These are phyloP conservation scores for Pseudophaeomoniella oleicola DNA, from an alignment of 2,329 filamentous ascomycete species.

Conservation along the genomic window DNA sequence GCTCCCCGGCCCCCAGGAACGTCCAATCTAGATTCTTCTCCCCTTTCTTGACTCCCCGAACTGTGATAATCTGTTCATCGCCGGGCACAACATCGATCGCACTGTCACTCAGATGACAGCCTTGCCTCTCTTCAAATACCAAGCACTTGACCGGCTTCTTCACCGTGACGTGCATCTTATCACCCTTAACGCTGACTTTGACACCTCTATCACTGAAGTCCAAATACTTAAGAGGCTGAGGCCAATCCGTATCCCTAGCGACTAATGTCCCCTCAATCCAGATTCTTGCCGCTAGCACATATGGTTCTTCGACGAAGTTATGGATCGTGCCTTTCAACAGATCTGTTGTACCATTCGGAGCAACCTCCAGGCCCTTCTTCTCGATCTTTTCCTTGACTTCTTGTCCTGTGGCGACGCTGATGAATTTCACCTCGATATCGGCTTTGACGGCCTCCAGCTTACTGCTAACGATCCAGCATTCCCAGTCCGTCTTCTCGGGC, in stretches of 20 bases:
- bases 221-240: slow-evolving; percentile 46
- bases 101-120: slow-evolving; percentile 39
- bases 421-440: slow-evolving; percentile 29
- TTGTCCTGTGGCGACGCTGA: slow-evolving; percentile 38
- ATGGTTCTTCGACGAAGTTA: slow-evolving; percentile 32
- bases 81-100: slow-evolving; percentile 45
- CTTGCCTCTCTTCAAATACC: slow-evolving; percentile 44
- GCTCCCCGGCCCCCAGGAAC: slow-evolving; percentile 13
- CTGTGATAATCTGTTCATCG: slow-evolving; percentile 31
- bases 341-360: slow-evolving; percentile 41
- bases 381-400: slow-evolving; percentile 38
- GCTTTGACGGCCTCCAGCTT: slow-evolving; percentile 18
- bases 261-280: slow-evolving; percentile 37
- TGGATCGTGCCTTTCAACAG: slow-evolving; percentile 30
- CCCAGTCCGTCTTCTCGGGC: slow-evolving; percentile 36
- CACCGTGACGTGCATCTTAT: slow-evolving; percentile 30
- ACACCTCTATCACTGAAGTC: slow-evolving; percentile 37
- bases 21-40: slow-evolving; percentile 11
- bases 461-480: slow-evolving; percentile 43
- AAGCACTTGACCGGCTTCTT: slow-evolving; percentile 42
- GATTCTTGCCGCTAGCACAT: slow-evolving; percentile 37
- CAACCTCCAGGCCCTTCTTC: slow-evolving; percentile 31
- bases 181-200: slow-evolving; percentile 18
- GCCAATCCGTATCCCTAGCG: slow-evolving; percentile 44
- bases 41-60: slow-evolving; percentile 12